Evolutionary conservation across 495 filamentous ascomycete species (phyloP).

Genomic region (Aspergillus steynii): DNA sequence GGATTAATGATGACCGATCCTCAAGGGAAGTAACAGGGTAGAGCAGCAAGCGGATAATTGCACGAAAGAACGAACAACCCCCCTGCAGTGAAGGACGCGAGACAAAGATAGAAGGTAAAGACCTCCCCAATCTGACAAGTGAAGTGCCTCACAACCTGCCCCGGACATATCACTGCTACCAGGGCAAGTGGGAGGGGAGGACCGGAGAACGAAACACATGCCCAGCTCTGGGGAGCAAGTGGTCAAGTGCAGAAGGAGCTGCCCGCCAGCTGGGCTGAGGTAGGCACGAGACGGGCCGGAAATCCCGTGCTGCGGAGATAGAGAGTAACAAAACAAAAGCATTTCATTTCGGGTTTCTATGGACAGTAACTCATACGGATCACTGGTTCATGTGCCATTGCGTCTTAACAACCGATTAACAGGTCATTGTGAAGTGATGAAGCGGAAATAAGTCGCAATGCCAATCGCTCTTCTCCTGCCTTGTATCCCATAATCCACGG

Average conservation of each 20-base stretch:
- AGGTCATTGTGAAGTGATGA: conserved; percentile 46
- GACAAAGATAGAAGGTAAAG: conserved; percentile 26
- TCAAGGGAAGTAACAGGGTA: conserved; percentile 34
- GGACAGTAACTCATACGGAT: background rate
- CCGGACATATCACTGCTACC: conserved; percentile 9
- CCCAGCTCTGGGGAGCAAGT: conserved; percentile 1
- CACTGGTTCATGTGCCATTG: conserved; percentile 38
- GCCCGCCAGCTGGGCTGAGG: background rate
- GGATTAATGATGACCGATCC: conserved; percentile 11
- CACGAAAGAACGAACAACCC: conserved; percentile 18
- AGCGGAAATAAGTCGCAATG: conserved; percentile 51
- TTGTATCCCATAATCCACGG: conserved; percentile 69
- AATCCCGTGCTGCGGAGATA: background rate
- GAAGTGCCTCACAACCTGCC: conserved; percentile 8
- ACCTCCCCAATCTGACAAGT: conserved; percentile 5
- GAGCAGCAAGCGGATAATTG: conserved; percentile 16
- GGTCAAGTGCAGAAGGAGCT: conserved; percentile 20
- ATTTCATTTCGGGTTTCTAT: background rate
- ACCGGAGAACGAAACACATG: conserved; percentile 2
- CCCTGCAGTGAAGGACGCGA: conserved; percentile 12
- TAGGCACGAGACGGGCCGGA: background rate
- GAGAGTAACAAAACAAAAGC: background rate
- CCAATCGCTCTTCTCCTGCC: conserved; percentile 62
- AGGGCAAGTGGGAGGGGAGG: conserved; percentile 9
- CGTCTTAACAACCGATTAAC: conserved; percentile 40